Percentiles rank a stretch among this genome's conserved stretches.
Conservation (phyloP, 2,329 filamentous ascomycete genomes). For the Chrysoporthe puriensis region DNA sequence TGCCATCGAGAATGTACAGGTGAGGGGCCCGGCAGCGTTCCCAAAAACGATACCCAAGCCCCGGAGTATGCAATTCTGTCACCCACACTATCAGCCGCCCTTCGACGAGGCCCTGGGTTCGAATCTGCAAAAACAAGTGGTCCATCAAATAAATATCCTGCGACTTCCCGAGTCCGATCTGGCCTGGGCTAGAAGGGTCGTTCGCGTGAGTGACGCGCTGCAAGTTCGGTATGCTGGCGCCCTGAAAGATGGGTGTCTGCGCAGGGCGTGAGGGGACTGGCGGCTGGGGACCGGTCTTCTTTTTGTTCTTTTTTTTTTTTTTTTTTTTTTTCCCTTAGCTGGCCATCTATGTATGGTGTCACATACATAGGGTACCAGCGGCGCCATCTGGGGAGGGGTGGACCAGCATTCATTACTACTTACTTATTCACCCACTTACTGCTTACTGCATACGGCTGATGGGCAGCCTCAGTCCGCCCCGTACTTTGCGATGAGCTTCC, state of each 20-base stretch:
- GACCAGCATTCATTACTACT: too few relatives aligned
- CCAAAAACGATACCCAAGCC: too few relatives aligned
- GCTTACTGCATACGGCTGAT: too few relatives aligned
- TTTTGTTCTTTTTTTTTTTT: neutral
- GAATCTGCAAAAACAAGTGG: neutral
- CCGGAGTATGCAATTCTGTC: too few relatives aligned
- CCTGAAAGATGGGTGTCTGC: neutral
- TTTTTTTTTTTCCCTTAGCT: neutral
- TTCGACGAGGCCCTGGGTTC: neutral
- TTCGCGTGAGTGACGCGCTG: neutral
- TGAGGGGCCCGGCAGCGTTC: too few relatives aligned
- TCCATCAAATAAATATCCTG: neutral
- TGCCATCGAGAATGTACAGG: too few relatives aligned
- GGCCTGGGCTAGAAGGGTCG: neutral
- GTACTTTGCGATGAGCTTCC: constrained; percentile 72
- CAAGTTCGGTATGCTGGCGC: neutral
- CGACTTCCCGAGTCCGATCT: constrained; percentile 1
- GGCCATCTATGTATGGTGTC: neutral
- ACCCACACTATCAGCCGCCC: too few relatives aligned
- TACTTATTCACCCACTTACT: too few relatives aligned
- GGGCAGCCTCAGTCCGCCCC: too few relatives aligned
- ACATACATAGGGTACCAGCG: neutral
- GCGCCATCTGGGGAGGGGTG: too few relatives aligned
- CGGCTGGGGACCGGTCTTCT: neutral
- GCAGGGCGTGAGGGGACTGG: constrained; percentile 1